phyloP scores from a whole-genome alignment of 2,329 filamentous ascomycete genomes.

The Colletotrichum sojae region DNA sequence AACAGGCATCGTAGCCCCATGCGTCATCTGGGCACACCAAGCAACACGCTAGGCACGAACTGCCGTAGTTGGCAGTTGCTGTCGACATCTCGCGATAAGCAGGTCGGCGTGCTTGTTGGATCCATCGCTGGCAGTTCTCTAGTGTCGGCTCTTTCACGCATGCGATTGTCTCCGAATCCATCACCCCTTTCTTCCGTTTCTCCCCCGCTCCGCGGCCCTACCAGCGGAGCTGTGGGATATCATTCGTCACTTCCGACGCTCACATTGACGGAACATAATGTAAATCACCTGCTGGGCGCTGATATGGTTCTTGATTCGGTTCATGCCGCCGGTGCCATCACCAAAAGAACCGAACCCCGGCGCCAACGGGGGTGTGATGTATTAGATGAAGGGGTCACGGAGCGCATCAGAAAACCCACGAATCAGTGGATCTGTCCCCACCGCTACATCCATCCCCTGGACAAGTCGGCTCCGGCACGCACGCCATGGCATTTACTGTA shows the following conservation, averaged over 20 bases:
- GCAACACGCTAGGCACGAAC: constrained; percentile 18
- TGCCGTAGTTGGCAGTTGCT: constrained; percentile 13
- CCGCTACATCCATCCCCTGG: constrained; percentile 26
- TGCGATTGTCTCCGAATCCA: neutral
- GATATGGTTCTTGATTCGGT: constrained; percentile 22
- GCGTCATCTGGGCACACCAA: neutral
- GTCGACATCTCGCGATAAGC: constrained; percentile 18
- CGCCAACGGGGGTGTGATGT: constrained; percentile 3
- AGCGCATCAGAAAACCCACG: constrained; percentile 32
- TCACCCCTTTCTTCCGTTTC: neutral
- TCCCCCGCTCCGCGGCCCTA: constrained; percentile 19
- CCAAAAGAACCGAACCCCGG: constrained; percentile 11
- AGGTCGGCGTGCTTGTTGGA: neutral
- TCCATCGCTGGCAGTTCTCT: constrained; percentile 29
- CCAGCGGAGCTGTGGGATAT: constrained; percentile 19
- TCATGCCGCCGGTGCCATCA: constrained; percentile 27
- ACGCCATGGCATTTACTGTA: constrained; percentile 8
- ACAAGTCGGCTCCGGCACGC: constrained; percentile 25
- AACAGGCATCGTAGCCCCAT: too few species aligned
- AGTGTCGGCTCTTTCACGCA: neutral
- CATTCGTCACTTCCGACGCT: neutral
- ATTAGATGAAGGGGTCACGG: constrained; percentile 35
- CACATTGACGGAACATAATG: constrained; percentile 28
- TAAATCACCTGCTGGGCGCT: neutral
- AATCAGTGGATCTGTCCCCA: constrained; percentile 29